Base-by-base conservation (phyloP, 805 yeast species). In the Barnettozyma pratensis region DNA sequence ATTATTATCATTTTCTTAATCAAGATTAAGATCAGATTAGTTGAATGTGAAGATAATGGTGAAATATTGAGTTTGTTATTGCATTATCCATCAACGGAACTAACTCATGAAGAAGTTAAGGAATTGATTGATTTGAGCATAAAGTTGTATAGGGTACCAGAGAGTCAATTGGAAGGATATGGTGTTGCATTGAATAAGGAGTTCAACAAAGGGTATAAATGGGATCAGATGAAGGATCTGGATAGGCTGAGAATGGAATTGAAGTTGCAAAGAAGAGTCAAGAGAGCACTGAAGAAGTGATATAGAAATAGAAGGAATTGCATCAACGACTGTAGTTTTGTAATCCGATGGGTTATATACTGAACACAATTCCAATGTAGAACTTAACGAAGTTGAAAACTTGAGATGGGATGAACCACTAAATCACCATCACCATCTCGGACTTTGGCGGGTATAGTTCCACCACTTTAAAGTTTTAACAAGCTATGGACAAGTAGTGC, bases 181-280 rank as follows among this genome's bases (percentile, higher is more conserved):
- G 81, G 81, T 0, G 44, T 66, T 9, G 64, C 65, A 40, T 58
- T 77, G 40, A 76, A 73, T 52, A 66, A 65, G 40, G 65, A 59
- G 42, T 69, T 64, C 52, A 73, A 75, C 50, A 67, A 72, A 3
- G 67, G 64, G 25, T 54, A 74, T 41, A 70, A 63, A 50, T 61
- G 56, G 73, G 69, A 37, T 66, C 70, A 50, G 63, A 59, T 53
- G 51, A 49, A 67, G 69, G 73, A 72, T 41, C 66, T 76, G 47
- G 80, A 75, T 49, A 73, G 74, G 56, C 47, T 67, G 27, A 58
- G 77, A 41, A 55, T 76, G 64, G 80, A 77, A 54, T 62, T 74
- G 68, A 64, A 76, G 43, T 56, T 77, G 37, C 73, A 75, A 59
- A 74, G 71, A 62, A 69, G 71, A 47, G 79, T 64, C 6, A 44